Percentiles rank a stretch among this genome's conserved stretches.
phyloP scores from a whole-genome alignment of 78 protist species.

The slime mould (Dictyostelium discoideum) region DNA sequence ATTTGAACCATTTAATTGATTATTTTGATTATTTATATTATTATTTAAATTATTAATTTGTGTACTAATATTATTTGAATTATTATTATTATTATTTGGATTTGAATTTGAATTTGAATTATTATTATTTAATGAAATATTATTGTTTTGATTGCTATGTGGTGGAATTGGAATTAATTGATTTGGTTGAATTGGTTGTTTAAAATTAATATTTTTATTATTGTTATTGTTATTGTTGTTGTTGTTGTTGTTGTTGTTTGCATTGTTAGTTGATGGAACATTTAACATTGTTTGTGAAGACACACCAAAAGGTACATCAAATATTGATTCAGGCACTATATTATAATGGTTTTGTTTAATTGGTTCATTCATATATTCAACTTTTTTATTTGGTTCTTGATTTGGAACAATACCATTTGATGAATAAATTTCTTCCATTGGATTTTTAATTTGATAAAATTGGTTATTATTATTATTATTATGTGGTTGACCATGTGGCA shows the following conservation, averaged over 20 bases:
- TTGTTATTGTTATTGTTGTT: not conserved
- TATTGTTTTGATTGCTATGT: not conserved
- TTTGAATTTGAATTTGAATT: not conserved
- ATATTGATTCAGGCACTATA: conserved; percentile 53
- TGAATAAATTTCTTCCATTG: not conserved
- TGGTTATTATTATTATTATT: not conserved
- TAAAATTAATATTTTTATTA: not conserved
- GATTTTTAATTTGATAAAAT: not conserved
- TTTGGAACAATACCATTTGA: conserved; percentile 6
- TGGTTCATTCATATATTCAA: conserved; percentile 27
- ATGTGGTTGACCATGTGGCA: conserved; percentile 9
- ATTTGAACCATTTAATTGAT: not conserved
- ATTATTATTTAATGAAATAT: not conserved
- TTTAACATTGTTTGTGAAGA: not conserved
- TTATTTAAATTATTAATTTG: conserved; percentile 7
- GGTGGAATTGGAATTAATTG: conserved; percentile 40
- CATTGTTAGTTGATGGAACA: not conserved
- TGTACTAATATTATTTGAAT: not conserved
- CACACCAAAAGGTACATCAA: conserved; percentile 32
- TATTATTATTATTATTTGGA: not conserved
- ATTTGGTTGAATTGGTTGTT: conserved; percentile 43
- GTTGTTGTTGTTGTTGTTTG: not conserved
- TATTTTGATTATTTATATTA: not conserved
- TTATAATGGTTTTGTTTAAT: conserved; percentile 28
- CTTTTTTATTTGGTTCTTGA: conserved; percentile 17